Evolutionary conservation across 306 rosid species (phyloP), one percentile per base, ranked within the genome.

Genomic region (Dryas alaskensis): DNA sequence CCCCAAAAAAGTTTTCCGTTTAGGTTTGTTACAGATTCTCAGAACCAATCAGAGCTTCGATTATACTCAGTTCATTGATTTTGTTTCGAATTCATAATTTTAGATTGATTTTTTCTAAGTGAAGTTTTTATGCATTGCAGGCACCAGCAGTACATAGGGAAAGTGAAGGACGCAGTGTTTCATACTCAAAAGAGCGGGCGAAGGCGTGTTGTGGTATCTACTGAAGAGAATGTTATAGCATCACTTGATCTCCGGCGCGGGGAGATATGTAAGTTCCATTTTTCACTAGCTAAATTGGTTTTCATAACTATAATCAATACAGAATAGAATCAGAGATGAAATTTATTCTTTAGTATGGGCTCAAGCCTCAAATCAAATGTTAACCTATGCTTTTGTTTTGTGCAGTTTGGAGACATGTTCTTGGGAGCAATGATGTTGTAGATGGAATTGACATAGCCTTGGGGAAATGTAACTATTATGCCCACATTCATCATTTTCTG

Each of bases 211-310:
- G 82, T 95, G 31, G 99, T 95, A 72, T 92, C 97, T 27, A 95
- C 98, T 4, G 96, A 92, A 79, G 98, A 95, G 90, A 95, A 92
- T 74, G 96, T 90, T 7, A 70, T 95, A 69, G 98, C 99, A n/a
- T 95, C 99, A 7, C 98, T 95, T 47, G 98, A 95, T 84, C 99
- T 95, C 77, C 97, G 99, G 54, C 99, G 72, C 46, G 99, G 99
- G 79, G 98, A 92, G 82, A 92, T 95, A 74, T 88, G 99, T 95
- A 76, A 66, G 98, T 76, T 14, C 57, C 9, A 54, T 48, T 73
- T 66, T 49, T 52, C 4, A 37, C 40, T 64, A 44, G 14, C 40
- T 69, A 25, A 6, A 60, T 49, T 57, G 25, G 61, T 31, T 70
- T 70, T 5, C 4, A 7, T 47, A 66, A 14, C 54, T 61, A 10